phyloP scores from a whole-genome alignment of 208 protist species.

The Leishmania lainsoni region DNA sequence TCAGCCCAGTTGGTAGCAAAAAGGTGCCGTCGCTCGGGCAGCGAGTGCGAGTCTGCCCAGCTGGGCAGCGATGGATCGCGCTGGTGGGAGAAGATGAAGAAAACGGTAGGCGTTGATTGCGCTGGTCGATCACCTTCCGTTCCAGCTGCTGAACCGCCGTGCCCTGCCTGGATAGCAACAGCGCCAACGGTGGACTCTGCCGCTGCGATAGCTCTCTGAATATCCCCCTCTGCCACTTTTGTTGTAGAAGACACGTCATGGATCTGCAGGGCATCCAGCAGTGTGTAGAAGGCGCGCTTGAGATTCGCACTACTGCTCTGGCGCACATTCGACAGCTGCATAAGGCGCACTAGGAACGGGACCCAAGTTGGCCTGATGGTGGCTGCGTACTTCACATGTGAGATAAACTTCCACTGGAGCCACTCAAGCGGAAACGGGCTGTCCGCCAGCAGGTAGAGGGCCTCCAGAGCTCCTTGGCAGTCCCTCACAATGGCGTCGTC shows the following conservation, averaged over 20 bases:
- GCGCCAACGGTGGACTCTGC: not conserved
- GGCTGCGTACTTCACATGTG: slow-evolving; percentile 16
- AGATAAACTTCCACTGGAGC: slow-evolving; percentile 47
- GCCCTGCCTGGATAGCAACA: not conserved
- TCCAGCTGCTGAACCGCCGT: not conserved
- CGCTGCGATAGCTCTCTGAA: not conserved
- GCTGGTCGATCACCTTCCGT: not conserved
- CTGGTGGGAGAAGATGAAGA: slow-evolving; percentile 36
- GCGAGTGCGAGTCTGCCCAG: slow-evolving; percentile 32
- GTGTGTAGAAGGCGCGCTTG: slow-evolving; percentile 50
- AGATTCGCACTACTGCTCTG: slow-evolving; percentile 32
- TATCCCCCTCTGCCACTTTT: not conserved
- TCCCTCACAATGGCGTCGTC: slow-evolving; percentile 17
- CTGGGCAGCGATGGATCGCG: slow-evolving; percentile 31
- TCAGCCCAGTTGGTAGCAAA: slow-evolving; percentile 51
- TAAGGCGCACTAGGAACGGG: slow-evolving; percentile 43
- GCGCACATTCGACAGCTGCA: slow-evolving; percentile 48
- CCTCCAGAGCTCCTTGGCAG: slow-evolving; percentile 26
- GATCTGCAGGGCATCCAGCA: slow-evolving; percentile 36
- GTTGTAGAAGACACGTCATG: not conserved
- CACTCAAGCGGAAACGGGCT: slow-evolving; percentile 54
- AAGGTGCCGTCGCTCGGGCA: slow-evolving; percentile 39
- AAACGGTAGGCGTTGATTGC: not conserved
- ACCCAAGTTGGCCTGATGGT: slow-evolving; percentile 19
- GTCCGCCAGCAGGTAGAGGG: slow-evolving; percentile 35